These are phyloP conservation scores for Taxillus chinensis DNA, from an alignment of 164 flowering plant genomes.

Conservation along the genomic window DNA sequence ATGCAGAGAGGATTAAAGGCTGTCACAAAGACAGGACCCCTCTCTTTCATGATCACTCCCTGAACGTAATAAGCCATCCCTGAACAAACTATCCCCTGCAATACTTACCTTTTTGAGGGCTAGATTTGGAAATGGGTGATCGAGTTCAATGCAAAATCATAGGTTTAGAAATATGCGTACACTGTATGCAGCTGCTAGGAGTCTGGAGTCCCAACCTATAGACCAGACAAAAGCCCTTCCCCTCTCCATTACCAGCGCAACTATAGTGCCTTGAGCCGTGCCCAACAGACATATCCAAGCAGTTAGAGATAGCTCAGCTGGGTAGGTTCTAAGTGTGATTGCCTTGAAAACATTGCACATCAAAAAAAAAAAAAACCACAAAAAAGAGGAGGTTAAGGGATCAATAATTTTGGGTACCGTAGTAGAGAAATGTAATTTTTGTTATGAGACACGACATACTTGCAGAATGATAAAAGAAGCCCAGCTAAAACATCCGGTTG, in stretches of 20 bases:
- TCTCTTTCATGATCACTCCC: conserved; percentile 48
- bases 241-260: conserved; percentile 46
- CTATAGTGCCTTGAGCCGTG: conserved; percentile 33
- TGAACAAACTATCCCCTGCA: conserved; percentile 59
- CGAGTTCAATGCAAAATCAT: neutral
- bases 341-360: conserved; percentile 24
- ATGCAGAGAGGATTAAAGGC: conserved; percentile 55
- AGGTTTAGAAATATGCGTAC: conserved; percentile 23
- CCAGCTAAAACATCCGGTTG: conserved; percentile 3
- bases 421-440: too few species aligned
- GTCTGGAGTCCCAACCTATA: conserved; percentile 35
- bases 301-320: conserved; percentile 64
- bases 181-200: conserved; percentile 47
- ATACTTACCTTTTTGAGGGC: too few species aligned
- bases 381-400: neutral
- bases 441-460: conserved; percentile 10
- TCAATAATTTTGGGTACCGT: neutral
- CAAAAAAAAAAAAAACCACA: neutral
- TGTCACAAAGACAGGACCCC: conserved; percentile 67
- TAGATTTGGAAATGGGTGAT: neutral
- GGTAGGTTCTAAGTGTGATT: conserved; percentile 43
- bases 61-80: conserved; percentile 64
- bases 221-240: conserved; percentile 39
- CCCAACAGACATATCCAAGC: conserved; percentile 62
- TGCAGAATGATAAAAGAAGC: conserved; percentile 21